Evolutionary conservation across 768 basidiomycete genomes (phyloP).

Genomic region (Candolleomyces efflorescens): DNA sequence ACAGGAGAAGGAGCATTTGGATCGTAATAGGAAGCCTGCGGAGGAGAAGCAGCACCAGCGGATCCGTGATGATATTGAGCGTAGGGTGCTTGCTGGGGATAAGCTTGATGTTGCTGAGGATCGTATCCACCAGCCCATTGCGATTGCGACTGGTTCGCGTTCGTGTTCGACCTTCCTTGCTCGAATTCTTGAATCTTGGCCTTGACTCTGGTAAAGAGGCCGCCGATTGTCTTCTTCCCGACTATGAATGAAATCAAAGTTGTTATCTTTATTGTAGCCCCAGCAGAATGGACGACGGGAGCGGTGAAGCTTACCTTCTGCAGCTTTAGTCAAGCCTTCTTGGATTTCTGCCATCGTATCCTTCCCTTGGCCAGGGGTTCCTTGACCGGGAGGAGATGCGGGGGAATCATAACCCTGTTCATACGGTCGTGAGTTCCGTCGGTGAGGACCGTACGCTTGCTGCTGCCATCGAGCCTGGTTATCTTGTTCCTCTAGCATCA

Average conservation of each 20-base stretch:
- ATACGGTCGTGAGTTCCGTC: constrained; percentile 9
- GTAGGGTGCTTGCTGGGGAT: constrained; percentile 4
- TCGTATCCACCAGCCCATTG: constrained; percentile 12
- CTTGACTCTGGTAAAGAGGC: constrained; percentile 70
- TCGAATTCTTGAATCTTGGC: constrained; percentile 84
- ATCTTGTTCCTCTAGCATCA: constrained; percentile 61
- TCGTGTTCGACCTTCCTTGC: constrained; percentile 29
- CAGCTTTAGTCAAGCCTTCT: constrained; percentile 71
- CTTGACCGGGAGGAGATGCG: constrained; percentile 3
- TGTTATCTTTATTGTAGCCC: not conserved
- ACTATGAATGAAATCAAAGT: constrained; percentile 30
- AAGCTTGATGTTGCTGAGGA: not conserved
- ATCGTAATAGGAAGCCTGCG: constrained; percentile 26
- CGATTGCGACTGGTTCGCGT: no score
- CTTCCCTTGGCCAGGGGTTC: constrained; percentile 23
- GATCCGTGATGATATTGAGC: constrained; percentile 7
- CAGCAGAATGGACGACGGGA: not conserved
- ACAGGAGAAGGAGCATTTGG: constrained; percentile 19
- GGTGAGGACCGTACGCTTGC: constrained; percentile 19
- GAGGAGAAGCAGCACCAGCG: constrained; percentile 6
- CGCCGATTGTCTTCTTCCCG: constrained; percentile 76
- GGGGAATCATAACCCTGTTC: constrained; percentile 16
- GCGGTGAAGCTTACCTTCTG: constrained; percentile 57
- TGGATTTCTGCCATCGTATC: constrained; percentile 66
- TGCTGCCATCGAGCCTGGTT: constrained; percentile 29